These are phyloP conservation scores for Draba incana DNA, from an alignment of 345 rosid genomes.

Conservation along the genomic window DNA sequence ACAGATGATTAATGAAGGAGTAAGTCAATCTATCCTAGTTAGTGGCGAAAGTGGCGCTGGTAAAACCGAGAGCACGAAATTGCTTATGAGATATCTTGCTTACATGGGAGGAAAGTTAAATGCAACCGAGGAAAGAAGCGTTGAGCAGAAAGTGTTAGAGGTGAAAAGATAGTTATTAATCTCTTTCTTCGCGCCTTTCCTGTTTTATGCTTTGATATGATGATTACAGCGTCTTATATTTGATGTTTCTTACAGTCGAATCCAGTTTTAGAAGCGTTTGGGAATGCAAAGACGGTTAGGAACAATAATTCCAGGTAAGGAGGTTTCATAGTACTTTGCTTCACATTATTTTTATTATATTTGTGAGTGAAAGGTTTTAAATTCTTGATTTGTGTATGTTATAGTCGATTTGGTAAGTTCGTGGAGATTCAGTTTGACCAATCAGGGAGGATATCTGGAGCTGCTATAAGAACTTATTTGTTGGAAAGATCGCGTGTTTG, in stretches of 20 bases:
- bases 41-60: slow-evolving; percentile 99
- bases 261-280: slow-evolving; percentile 99
- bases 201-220: slow-evolving; percentile 13
- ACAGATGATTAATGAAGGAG: slow-evolving; percentile 84
- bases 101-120: slow-evolving; percentile 96
- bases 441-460: slow-evolving; percentile 92
- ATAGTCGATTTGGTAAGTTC: slow-evolving; percentile 98
- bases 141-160: slow-evolving; percentile 99
- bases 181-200: neutral
- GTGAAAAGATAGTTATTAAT: slow-evolving; percentile 45
- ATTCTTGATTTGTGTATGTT: slow-evolving; percentile 23
- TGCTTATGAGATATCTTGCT: slow-evolving; percentile 97
- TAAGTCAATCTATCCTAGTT: slow-evolving; percentile 93
- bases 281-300: slow-evolving; percentile 96
- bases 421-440: slow-evolving; percentile 98
- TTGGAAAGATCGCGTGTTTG: slow-evolving; percentile 99
- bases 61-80: slow-evolving; percentile 97
- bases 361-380: slow-evolving; percentile 15
- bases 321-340: slow-evolving; percentile 20
- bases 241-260: slow-evolving; percentile 70
- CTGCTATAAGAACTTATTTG: slow-evolving; percentile 97
- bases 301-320: slow-evolving; percentile 95
- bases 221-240: slow-evolving; percentile 23
- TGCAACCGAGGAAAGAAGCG: slow-evolving; percentile 88
- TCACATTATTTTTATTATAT: neutral